Evolutionary conservation across 352 stramenopile genomes (phyloP), one percentile per base, ranked within the genome.

Genomic region (Peronospora farinosa): DNA sequence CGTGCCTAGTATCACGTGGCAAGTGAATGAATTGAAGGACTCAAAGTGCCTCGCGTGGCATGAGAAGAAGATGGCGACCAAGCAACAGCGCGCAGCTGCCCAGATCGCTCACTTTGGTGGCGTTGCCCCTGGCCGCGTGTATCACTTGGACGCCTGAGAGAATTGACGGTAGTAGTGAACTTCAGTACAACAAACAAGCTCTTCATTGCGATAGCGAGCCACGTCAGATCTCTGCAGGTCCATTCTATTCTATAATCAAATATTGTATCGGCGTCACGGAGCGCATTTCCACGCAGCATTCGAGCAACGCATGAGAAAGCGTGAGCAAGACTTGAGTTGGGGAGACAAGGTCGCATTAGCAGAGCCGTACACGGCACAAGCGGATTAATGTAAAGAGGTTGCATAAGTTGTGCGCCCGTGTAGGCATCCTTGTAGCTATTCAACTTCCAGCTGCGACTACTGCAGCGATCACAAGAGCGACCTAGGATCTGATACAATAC

Each of bases 11-110:
- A 72, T 95, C 5, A 58, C 69, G 51, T 97, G 91, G 88, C 61
- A 95, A 55, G 78, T 96, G 49, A 63, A 79, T 3, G 49, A 55
- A 28, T 71, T 89, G 16, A 40, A 74, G 15, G 76, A 84, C 47
- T 41, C 82, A 8, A 69, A 86, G 44, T 78, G 95, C 23, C 76
- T 71, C 42, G 65, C 72, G 40, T 98, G 93, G 95, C 95, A 98
- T 47, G 76, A 95, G 40, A 74, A 73, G 33, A 98, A 98, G 65
- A 98, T 98, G 95, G 67, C 78, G 30, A 97, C 87, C 69, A 98
- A 98, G 65, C 42, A 85, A 17, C 61, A 85, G 19, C 75, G 95
- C 33, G 74, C 95, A 19, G 77, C 75, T 5, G 57, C 42, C 35
- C 95, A 98, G 52, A 56, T 95, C 19, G 31, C 50, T 40, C 67